Evolutionary conservation across 768 basidiomycete species (phyloP), one percentile per base, ranked within the genome.

Genomic region (Crucibulum laeve): DNA sequence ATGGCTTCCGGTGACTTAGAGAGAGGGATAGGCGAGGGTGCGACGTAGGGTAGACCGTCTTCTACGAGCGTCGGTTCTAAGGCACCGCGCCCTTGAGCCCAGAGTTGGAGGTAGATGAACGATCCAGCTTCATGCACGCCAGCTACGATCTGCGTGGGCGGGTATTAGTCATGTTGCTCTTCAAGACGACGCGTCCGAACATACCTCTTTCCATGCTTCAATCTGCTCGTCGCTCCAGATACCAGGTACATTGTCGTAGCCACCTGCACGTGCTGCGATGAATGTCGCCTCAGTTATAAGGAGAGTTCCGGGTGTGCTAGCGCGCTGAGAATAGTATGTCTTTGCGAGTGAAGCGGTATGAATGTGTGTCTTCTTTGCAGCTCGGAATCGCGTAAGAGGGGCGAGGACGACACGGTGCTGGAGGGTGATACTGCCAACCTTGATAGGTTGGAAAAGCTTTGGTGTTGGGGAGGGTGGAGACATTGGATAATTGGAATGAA

Each of bases 201-300:
- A 13, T 21, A 73, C 74, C 56, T 63, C 53, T 52, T 75, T 79
- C 81, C 80, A 84, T 0, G 56, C 71, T 0, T 49, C 50, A 33
- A 80, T 64, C 48, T 82, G 80, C n/a, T 70, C 73, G 3, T 62
- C 55, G 6, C 52, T 67, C 63, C 67, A 79, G 24, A 80, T 70
- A 0, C 80, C 78, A 0, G 79, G 78, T 1, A 67, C 60, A 45
- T 67, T 51, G 4, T 53, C 42, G 40, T 55, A 62, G 0, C 66
- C 59, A 44, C 65, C 50, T 44, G 62, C 60, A 23, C 47, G 34
- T 15, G 34, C 56, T 41, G 56, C 57, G 47, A 73, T 62, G 43
- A 64, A 58, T 7, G 69, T 76, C 1, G 63, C 76, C 52, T 79
- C 77, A 0, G 73, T 55, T 40, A 79, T 65, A 14, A 70, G 52